These are phyloP conservation scores for Gossypium sturtianum DNA, from an alignment of 345 rosid species.

Conservation along the genomic window DNA sequence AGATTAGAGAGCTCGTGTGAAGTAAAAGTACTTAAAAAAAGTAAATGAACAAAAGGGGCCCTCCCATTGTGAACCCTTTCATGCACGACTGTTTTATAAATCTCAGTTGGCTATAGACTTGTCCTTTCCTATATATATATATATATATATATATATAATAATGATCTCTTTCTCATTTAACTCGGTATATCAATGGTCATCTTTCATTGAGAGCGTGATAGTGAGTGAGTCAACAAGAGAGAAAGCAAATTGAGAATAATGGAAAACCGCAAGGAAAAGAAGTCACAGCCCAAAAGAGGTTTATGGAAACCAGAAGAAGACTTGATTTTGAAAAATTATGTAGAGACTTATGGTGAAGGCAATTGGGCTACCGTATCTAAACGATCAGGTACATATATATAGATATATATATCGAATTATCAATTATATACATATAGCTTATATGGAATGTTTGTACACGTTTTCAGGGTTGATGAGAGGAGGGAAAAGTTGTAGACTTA, in stretches of 20 bases:
- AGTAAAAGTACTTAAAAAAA: slow-evolving; percentile 14
- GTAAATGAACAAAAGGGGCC: slow-evolving; percentile 16
- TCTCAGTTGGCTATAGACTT: neutral
- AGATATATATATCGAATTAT: neutral
- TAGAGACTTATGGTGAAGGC: slow-evolving; percentile 80
- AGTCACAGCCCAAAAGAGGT: slow-evolving; percentile 24
- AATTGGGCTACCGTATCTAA: slow-evolving; percentile 70
- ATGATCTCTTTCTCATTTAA: neutral
- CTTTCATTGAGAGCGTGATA: neutral
- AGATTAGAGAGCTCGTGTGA: neutral
- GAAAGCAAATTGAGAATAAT: neutral
- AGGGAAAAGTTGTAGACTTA: slow-evolving; percentile 82
- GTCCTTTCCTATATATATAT: neutral
- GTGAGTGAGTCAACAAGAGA: neutral
- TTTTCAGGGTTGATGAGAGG: slow-evolving; percentile 62
- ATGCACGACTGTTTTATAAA: slow-evolving; percentile 8
- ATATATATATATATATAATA: neutral
- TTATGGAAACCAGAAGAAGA: slow-evolving; percentile 93
- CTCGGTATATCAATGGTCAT: neutral
- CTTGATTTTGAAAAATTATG: slow-evolving; percentile 50
- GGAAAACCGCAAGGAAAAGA: neutral
- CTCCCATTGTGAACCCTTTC: neutral
- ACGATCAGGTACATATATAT: slow-evolving; percentile 43
- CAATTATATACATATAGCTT: neutral
- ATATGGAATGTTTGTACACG: neutral